Percentiles rank a stretch among this genome's conserved stretches.
Conservation (phyloP, 768 basidiomycete species). For the Termitomyces sp. region DNA sequence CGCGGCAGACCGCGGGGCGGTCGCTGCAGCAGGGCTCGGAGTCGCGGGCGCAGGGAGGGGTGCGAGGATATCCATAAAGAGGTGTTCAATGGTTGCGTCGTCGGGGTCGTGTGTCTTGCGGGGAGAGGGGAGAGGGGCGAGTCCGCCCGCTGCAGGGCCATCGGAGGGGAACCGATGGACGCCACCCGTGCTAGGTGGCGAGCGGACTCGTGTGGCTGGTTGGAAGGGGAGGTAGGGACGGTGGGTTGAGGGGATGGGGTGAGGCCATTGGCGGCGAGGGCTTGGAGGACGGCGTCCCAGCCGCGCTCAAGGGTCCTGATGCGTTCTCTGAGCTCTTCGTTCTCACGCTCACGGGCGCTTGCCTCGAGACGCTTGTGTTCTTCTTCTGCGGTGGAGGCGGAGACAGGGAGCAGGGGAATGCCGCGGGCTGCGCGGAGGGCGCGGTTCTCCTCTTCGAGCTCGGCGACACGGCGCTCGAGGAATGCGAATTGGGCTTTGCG, state of each 20-base stretch:
- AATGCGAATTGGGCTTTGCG: slow-evolving; percentile 76
- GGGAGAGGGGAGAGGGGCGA: slow-evolving; percentile 17
- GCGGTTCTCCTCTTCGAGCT: slow-evolving; percentile 82
- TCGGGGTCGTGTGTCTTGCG: slow-evolving; percentile 31
- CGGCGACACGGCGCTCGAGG: slow-evolving; percentile 61
- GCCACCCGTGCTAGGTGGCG: slow-evolving; percentile 99
- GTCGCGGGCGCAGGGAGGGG: slow-evolving; percentile 30
- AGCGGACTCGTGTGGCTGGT: slow-evolving; percentile 57
- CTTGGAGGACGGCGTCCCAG: slow-evolving; percentile 77
- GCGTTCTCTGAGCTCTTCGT: slow-evolving; percentile 67
- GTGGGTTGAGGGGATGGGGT: slow-evolving; percentile 30
- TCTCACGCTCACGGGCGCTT: slow-evolving; percentile 56
- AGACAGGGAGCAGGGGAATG: slow-evolving; percentile 18
- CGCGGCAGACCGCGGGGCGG: slow-evolving; percentile 8
- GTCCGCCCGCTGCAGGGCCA: slow-evolving; percentile 95
- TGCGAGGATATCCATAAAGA: slow-evolving; percentile 67
- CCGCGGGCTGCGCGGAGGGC: slow-evolving; percentile 54
- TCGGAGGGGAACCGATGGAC: slow-evolving; percentile 60
- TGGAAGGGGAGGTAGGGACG: slow-evolving; percentile 21
- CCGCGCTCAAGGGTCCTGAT: slow-evolving; percentile 75
- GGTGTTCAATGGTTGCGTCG: slow-evolving; percentile 58
- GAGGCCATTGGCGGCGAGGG: slow-evolving; percentile 63
- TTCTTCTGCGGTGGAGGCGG: slow-evolving; percentile 23
- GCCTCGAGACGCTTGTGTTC: slow-evolving; percentile 23
- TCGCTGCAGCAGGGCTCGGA: slow-evolving; percentile 16